Evolutionary conservation across 2,329 filamentous ascomycete genomes (phyloP), one percentile per base, ranked within the genome.

Genomic region (Bertia moriformis): DNA sequence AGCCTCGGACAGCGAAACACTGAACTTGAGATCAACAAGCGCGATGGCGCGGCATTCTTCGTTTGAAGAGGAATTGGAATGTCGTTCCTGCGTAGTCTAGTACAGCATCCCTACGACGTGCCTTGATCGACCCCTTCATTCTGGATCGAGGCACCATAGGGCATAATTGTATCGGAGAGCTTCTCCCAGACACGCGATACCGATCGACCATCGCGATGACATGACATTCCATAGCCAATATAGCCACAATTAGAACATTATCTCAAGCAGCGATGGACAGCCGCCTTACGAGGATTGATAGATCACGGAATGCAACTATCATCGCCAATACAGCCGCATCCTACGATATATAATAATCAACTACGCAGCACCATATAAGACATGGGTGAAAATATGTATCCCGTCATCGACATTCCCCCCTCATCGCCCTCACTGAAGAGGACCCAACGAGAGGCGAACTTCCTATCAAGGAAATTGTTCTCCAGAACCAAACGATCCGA

Each of bases 361-460:
- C 24, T 29, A 10, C 10, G 10, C 10, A 10, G 10, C 24, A 29
- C n/a, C n/a, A 10, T 29, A 29, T 29, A 29, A 29, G 24, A 10
- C n/a, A 10, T 10, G 10, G 15, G 15, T 15, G 15, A 37, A 18
- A 18, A 18, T 60, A 67, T 73, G 71, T 76, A 61, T 75, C 76
- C 76, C 72, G 66, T 78, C 70, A 71, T 78, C 73, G 76, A 78
- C 77, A 80, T 78, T 72, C 66, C 61, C 61, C 63, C 61, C 71
- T 66, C 74, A 75, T 78, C 72, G 75, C 73, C 73, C 69, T 77
- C 75, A 78, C 53, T 69, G 46, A 76, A 81, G 74, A 76, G 63
- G 71, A 79, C 73, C 61, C 73, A 70, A 35, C 73, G 74, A 68
- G 66, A 66, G 65, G 61, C 62, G 67, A 74, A 78, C 73, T 82